These are phyloP conservation scores for Nicotiana otophora DNA, from an alignment of 257 asterid genomes.

Conservation along the genomic window DNA sequence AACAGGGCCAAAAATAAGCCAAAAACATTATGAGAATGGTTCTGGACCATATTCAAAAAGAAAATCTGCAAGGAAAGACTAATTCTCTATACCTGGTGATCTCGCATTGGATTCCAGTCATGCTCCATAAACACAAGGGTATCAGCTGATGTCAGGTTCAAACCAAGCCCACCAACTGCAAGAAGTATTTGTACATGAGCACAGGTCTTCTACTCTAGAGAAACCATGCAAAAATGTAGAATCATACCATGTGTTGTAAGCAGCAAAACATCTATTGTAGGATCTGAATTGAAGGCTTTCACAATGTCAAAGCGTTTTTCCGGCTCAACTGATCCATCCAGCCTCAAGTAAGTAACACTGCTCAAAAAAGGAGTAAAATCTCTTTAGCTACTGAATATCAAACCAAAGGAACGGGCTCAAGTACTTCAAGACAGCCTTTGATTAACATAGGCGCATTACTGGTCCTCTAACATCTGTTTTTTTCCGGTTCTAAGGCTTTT, in stretches of 20 bases:
- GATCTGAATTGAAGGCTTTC: conserved; percentile 96
- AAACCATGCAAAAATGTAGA: conserved; percentile 6
- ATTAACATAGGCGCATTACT: background rate
- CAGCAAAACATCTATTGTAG: conserved; percentile 89
- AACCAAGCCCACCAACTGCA: conserved; percentile 98
- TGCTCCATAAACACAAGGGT: conserved; percentile 99
- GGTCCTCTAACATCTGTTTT: conserved; percentile 3
- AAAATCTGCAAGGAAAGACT: conserved; percentile 2
- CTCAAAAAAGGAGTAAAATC: conserved; percentile 8
- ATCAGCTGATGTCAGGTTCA: conserved; percentile 97
- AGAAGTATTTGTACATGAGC: background rate
- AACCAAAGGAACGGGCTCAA: background rate
- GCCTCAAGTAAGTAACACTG: conserved; percentile 92
- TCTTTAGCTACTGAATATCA: background rate
- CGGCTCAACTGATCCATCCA: conserved; percentile 96
- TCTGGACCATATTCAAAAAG: background rate
- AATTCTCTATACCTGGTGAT: conserved; percentile 68
- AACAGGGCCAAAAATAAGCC: background rate
- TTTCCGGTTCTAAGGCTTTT: background rate
- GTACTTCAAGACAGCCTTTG: background rate
- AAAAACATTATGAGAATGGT: background rate
- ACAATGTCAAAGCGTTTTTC: conserved; percentile 97
- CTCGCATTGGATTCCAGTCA: conserved; percentile 99
- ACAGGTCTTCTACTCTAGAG: background rate
- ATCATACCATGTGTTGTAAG: conserved; percentile 91